These are phyloP conservation scores for Eimeria acervulina DNA, from an alignment of 169 alveolate species.

Conservation along the genomic window DNA sequence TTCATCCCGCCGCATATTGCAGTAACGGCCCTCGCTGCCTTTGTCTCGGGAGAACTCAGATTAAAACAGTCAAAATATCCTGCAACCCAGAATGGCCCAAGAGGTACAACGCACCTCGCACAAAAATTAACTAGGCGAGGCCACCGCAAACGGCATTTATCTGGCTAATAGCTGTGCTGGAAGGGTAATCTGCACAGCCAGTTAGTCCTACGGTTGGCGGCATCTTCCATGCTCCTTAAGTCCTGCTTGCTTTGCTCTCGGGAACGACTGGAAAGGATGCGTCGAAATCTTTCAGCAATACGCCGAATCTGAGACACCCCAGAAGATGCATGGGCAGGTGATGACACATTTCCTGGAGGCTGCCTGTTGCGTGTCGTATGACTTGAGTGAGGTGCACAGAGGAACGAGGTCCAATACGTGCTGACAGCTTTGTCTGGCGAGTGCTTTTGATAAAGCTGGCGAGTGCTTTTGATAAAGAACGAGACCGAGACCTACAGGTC, in stretches of 20 bases:
- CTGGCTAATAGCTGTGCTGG: not conserved
- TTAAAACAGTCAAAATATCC: conserved; percentile 24
- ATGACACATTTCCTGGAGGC: not conserved
- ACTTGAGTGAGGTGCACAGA: not conserved
- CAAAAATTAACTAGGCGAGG: not conserved
- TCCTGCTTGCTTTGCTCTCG: not conserved
- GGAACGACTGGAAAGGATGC: not conserved
- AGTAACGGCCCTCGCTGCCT: not conserved
- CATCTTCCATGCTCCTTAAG: not conserved
- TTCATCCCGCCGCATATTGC: not conserved
- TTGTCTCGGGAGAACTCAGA: not conserved
- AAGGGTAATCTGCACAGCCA: not conserved
- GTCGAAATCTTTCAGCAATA: not conserved
- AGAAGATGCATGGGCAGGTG: not conserved
- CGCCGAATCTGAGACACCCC: conserved; percentile 32
- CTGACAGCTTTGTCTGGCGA: not conserved
- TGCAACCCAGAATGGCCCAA: not conserved
- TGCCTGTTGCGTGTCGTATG: not conserved
- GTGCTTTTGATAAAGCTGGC: too few relatives aligned
- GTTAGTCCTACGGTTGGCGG: conserved; percentile 8
- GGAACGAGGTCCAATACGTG: not conserved
- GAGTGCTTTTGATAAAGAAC: not conserved
- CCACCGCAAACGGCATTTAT: not conserved
- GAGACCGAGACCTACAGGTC: not conserved
- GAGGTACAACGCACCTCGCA: not conserved